Conservation (phyloP, 257 asterid genomes). For the Solanum clarkiae region DNA sequence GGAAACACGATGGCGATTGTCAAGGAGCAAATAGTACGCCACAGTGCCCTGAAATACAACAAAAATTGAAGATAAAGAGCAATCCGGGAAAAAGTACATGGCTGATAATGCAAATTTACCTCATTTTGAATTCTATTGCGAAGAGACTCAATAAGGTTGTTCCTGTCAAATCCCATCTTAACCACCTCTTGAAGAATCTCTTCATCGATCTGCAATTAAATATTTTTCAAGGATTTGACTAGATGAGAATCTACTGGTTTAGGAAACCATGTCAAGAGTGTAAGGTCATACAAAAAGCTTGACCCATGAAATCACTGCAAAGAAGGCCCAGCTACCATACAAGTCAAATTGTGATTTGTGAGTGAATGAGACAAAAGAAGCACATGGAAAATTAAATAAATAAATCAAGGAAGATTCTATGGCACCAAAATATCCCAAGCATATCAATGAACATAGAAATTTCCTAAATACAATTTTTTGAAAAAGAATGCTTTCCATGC, state of each 20-base stretch:
- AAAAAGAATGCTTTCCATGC: too few species aligned
- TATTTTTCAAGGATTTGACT: not conserved
- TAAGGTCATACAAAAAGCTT: not conserved
- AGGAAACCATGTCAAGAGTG: not conserved
- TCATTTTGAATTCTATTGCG: slow-evolving; percentile 77
- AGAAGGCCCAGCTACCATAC: not conserved
- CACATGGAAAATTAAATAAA: not conserved
- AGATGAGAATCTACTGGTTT: not conserved
- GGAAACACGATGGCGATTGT: slow-evolving; percentile 69
- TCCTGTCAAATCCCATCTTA: slow-evolving; percentile 76
- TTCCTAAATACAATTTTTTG: not conserved
- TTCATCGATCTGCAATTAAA: slow-evolving; percentile 64
- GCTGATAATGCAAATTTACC: slow-evolving; percentile 24
- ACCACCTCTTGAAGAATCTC: slow-evolving; percentile 78
- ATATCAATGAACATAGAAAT: not conserved
- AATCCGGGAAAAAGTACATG: not conserved
- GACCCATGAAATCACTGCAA: not conserved
- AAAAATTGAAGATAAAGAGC: not conserved
- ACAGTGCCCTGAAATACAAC: slow-evolving; percentile 64
- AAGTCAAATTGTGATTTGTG: not conserved
- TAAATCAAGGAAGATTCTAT: not conserved
- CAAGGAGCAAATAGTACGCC: slow-evolving; percentile 72
- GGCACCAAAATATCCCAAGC: not conserved
- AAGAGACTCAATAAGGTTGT: slow-evolving; percentile 57
- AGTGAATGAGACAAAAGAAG: not conserved